Conservation (phyloP, 2,329 filamentous ascomycete genomes). For the Zopfia rhizophila region DNA sequence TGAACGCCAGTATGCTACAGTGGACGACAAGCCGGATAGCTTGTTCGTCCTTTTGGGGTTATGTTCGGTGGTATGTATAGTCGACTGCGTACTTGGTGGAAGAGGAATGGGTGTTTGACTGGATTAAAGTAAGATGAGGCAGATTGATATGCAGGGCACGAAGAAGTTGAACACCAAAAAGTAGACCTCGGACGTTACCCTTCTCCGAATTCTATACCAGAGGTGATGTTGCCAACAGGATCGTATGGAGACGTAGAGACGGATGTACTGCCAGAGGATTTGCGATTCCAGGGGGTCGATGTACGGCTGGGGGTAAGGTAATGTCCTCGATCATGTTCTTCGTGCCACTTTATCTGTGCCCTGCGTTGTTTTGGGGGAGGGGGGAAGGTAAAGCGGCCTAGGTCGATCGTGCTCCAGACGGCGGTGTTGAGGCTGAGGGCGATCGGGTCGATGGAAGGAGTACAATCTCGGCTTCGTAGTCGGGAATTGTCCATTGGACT, state of each 20-base stretch:
- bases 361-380: background rate
- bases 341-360: no score
- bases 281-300: constrained; percentile 24
- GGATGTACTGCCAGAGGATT: constrained; percentile 17
- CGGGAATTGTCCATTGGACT: constrained; percentile 47
- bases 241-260: background rate
- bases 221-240: no score
- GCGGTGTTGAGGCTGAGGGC: constrained; percentile 26
- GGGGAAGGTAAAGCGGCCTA: no score
- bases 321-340: no score
- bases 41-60: background rate
- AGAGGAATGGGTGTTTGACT: constrained; percentile 1
- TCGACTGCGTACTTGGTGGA: no score
- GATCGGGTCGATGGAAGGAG: constrained; percentile 42
- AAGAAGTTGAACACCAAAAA: no score
- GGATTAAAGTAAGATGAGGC: background rate
- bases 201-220: no score
- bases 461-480: constrained; percentile 46
- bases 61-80: constrained; percentile 1
- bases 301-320: no score
- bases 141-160: background rate
- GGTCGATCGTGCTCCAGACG: constrained; percentile 1
- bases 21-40: background rate
- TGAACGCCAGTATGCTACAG: constrained; percentile 29
- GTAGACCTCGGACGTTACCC: no score